phyloP scores from a whole-genome alignment of 192 early-diverging fungal species.

The Rhizophagus sp. region DNA sequence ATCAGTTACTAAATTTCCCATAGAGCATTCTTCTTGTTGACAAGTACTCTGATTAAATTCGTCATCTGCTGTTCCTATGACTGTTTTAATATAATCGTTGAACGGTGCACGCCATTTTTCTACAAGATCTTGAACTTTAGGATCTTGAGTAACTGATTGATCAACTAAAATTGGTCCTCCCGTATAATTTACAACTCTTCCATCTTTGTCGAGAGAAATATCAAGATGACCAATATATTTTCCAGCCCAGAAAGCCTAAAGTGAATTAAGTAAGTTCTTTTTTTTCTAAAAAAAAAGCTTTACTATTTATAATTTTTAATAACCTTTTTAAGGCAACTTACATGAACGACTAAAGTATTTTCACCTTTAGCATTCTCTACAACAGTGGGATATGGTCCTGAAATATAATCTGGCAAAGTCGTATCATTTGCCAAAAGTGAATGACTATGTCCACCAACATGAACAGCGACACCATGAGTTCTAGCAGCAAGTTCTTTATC shows the following conservation, averaged over 20 bases:
- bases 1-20: conserved; percentile 70
- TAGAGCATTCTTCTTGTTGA: conserved; percentile 52
- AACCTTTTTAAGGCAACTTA: conserved; percentile 30
- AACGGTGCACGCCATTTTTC: conserved; percentile 48
- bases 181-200: conserved; percentile 51
- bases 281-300: neutral
- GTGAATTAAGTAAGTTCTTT: neutral
- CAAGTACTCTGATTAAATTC: conserved; percentile 46
- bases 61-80: conserved; percentile 47
- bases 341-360: conserved; percentile 69
- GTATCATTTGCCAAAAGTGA: conserved; percentile 60
- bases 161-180: conserved; percentile 64
- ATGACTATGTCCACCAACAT: conserved; percentile 81
- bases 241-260: conserved; percentile 53
- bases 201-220: conserved; percentile 56
- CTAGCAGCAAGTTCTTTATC: conserved; percentile 63
- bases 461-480: conserved; percentile 59
- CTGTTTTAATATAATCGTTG: conserved; percentile 40
- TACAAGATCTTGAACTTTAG: conserved; percentile 42
- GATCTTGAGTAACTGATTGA: conserved; percentile 51
- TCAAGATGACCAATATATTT: conserved; percentile 67
- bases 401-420: conserved; percentile 40
- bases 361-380: conserved; percentile 65
- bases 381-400: conserved; percentile 70
- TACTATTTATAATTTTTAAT: no score